Conservation (phyloP, 306 rosid genomes). For the Coriaria nepalensis region DNA sequence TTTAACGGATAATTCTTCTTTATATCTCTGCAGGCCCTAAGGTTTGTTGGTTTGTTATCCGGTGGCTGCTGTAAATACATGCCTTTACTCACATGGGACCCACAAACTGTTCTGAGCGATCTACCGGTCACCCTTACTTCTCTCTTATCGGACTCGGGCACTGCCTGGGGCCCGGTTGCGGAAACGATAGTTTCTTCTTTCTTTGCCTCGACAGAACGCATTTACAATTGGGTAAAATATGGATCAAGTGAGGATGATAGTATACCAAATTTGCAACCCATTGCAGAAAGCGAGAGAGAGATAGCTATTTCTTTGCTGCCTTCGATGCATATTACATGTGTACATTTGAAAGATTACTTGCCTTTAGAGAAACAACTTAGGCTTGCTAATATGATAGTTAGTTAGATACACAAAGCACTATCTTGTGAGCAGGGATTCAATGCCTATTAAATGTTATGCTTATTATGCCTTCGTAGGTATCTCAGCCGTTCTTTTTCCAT, state of each 20-base stretch:
- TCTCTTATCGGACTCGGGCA: constrained; percentile 37
- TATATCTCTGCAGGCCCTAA: constrained; percentile 42
- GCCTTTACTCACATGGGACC: constrained; percentile 67
- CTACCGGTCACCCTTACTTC: constrained; percentile 69
- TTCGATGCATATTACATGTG: constrained; percentile 49
- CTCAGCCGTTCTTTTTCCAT: no score
- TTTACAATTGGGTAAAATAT: constrained; percentile 31
- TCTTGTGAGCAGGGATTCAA: no score
- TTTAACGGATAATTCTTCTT: constrained; percentile 3
- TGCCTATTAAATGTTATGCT: no score
- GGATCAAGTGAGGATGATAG: constrained; percentile 17
- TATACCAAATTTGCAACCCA: constrained; percentile 28
- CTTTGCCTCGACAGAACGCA: constrained; percentile 53
- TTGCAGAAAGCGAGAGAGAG: constrained; percentile 61
- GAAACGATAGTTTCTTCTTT: constrained; percentile 44
- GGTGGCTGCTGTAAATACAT: constrained; percentile 76
- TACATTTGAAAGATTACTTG: constrained; percentile 46
- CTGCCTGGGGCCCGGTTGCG: constrained; percentile 46
- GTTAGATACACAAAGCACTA: no score
- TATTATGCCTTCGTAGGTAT: no score
- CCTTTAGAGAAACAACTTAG: constrained; percentile 71
- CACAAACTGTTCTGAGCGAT: constrained; percentile 43
- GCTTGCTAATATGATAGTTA: constrained; percentile 43
- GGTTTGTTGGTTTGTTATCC: constrained; percentile 60
- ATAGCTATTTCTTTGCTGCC: constrained; percentile 32